These are phyloP conservation scores for Coccomyxa subellipsoidea DNA, from an alignment of 163 green algal species.

Conservation along the genomic window DNA sequence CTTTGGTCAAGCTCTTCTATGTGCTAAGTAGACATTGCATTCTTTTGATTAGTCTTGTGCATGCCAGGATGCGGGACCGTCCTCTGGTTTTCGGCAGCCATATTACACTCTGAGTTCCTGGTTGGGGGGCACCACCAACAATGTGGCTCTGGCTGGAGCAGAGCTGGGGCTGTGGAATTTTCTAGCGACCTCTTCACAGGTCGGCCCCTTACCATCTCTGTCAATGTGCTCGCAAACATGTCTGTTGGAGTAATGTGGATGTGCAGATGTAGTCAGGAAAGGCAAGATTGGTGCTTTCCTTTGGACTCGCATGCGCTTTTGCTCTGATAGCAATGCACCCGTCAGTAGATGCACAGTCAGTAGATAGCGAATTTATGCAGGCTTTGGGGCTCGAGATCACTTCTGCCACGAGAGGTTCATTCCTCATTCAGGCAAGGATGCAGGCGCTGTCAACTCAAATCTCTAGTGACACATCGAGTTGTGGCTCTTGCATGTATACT, in stretches of 20 bases:
- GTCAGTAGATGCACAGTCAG: no score
- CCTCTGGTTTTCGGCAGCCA: background rate
- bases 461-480: no score
- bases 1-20: background rate
- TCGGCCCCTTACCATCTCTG: background rate
- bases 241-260: background rate
- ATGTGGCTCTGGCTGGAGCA: constrained; percentile 19
- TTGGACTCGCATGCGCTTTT: background rate
- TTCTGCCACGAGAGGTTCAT: constrained; percentile 29
- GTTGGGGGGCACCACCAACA: constrained; percentile 14
- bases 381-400: constrained; percentile 26
- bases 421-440: constrained; percentile 22
- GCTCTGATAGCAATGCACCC: no score
- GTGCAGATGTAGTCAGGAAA: background rate
- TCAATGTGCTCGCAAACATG: background rate
- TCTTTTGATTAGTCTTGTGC: no score
- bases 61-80: background rate
- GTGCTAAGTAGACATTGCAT: no score
- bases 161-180: constrained; percentile 44
- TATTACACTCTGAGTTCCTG: background rate
- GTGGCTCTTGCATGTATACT: no score
- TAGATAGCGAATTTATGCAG: no score
- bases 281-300: no score
- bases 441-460: no score
- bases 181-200: constrained; percentile 26